Conservation (phyloP, 2,329 filamentous ascomycete genomes). For the Ophiostoma pallidulum region DNA sequence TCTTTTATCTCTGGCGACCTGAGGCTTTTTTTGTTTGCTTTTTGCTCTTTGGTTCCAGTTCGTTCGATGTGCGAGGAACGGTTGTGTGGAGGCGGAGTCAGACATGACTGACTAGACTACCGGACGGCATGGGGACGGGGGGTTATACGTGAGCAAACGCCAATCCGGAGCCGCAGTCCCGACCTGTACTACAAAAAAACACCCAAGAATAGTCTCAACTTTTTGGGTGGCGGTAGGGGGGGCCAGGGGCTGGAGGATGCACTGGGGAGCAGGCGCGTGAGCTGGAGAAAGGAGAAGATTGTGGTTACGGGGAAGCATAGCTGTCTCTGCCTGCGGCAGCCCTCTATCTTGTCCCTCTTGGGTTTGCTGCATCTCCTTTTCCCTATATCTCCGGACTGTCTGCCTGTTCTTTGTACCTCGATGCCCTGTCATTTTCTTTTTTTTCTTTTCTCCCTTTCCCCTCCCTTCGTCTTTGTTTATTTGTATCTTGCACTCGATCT, state of each 20-base stretch:
- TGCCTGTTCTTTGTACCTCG: no score
- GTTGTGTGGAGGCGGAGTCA: background rate
- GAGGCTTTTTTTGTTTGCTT: constrained; percentile 6
- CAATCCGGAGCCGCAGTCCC: background rate
- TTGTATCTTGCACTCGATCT: constrained; percentile 3
- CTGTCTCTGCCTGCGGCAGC: no score
- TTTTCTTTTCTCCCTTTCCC: background rate
- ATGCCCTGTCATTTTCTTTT: constrained; percentile 10
- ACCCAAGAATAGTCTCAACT: no score
- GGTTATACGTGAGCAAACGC: background rate
- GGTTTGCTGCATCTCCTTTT: no score
- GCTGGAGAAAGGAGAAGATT: no score
- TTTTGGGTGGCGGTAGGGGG: background rate
- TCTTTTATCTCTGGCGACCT: constrained; percentile 6
- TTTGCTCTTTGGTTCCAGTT: constrained; percentile 3
- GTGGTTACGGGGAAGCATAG: no score
- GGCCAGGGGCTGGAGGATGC: background rate
- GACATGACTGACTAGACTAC: background rate
- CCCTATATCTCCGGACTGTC: no score
- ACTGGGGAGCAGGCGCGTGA: no score
- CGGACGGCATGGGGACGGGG: background rate
- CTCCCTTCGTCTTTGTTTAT: constrained; percentile 21
- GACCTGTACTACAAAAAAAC: constrained; percentile 11
- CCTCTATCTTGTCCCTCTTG: background rate
- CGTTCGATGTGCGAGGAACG: background rate